Evolutionary conservation across 2,329 filamentous ascomycete species (phyloP).

Genomic region (Colletotrichum sp.): DNA sequence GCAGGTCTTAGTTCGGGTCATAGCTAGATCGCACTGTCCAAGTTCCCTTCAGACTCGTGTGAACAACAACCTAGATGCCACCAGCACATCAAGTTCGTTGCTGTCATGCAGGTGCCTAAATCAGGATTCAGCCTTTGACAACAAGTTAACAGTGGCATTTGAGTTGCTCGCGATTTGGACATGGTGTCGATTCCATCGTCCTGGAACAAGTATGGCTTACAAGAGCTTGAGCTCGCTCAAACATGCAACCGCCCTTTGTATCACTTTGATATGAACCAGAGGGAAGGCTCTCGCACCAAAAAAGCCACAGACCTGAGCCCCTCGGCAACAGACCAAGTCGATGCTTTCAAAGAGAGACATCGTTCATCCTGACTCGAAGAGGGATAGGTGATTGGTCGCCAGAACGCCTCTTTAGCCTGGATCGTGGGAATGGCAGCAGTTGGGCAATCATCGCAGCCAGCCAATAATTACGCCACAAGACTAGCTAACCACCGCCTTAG

Average conservation of each 20-base stretch:
- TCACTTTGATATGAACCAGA: not conserved
- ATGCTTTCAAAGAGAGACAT: slow-evolving; percentile 13
- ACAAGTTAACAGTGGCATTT: not conserved
- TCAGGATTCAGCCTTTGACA: not conserved
- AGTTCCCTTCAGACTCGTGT: not conserved
- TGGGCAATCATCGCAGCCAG: not conserved
- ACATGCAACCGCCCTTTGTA: not conserved
- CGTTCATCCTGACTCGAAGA: slow-evolving; percentile 1
- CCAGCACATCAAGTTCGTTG: not conserved
- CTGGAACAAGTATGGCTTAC: not conserved
- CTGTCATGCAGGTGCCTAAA: not conserved
- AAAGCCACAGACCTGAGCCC: slow-evolving; percentile 1
- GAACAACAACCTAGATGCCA: not conserved
- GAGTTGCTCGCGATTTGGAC: not conserved
- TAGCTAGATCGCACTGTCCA: not conserved
- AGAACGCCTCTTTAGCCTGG: not conserved
- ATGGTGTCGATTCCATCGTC: not conserved
- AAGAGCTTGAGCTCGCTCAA: not conserved
- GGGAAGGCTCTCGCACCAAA: not conserved
- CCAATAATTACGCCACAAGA: slow-evolving; percentile 13
- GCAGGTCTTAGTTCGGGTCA: not conserved
- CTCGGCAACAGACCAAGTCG: not conserved
- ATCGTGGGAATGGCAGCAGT: not conserved
- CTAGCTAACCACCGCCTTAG: not conserved
- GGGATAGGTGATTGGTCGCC: not conserved